Evolutionary conservation across 345 rosid species (phyloP).

Genomic region (Salix exigua): DNA sequence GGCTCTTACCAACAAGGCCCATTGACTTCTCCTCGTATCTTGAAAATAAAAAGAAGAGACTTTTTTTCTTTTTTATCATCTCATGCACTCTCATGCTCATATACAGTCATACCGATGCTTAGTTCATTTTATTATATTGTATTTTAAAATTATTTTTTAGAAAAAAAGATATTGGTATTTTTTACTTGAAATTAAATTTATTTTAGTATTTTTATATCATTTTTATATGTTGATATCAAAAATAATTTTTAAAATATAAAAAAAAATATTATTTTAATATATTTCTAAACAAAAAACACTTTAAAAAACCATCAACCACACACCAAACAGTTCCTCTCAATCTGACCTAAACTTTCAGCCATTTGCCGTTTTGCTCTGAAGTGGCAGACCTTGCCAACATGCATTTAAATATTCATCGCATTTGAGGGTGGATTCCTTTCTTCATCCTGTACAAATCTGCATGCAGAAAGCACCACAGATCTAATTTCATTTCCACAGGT

Average conservation of each 20-base stretch:
- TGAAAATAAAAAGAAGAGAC: background rate
- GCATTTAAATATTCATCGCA: conserved; percentile 63
- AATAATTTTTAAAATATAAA: too few relatives aligned
- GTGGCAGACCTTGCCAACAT: conserved; percentile 68
- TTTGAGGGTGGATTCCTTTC: conserved; percentile 93
- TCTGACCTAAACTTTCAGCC: conserved; percentile 81
- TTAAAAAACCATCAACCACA: too few relatives aligned
- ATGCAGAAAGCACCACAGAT: background rate
- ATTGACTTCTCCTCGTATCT: background rate
- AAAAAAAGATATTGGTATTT: too few relatives aligned
- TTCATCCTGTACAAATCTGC: conserved; percentile 44
- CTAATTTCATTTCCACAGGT: background rate
- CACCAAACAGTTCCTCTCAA: conserved; percentile 37
- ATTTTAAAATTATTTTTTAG: too few relatives aligned
- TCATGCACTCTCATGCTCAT: conserved; percentile 49
- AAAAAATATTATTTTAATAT: too few relatives aligned
- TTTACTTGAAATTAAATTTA: too few relatives aligned
- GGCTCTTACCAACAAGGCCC: background rate
- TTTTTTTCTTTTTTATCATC: conserved; percentile 20
- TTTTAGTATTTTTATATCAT: too few relatives aligned
- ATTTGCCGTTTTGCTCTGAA: conserved; percentile 81
- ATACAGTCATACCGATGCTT: conserved; percentile 79
- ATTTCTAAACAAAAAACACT: conserved; percentile 3
- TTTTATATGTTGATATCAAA: too few relatives aligned
- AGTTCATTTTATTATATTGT: too few relatives aligned